Conservation (phyloP, 2,329 filamentous ascomycete genomes). For the Talaromyces piceae region DNA sequence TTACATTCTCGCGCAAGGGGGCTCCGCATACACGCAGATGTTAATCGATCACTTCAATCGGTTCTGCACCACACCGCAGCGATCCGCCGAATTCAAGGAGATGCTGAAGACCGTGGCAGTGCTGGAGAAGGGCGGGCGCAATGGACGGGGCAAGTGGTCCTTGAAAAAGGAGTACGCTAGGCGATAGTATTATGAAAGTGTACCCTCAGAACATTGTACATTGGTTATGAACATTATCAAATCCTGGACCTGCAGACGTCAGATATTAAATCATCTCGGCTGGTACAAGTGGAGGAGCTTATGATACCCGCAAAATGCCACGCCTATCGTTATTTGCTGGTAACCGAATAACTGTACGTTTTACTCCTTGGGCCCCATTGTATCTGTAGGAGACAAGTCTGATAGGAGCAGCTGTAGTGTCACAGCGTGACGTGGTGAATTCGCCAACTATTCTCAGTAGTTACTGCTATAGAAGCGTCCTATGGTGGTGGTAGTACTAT, state of each 20-base stretch:
- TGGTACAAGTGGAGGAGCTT: too few species aligned
- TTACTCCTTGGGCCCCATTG: too few species aligned
- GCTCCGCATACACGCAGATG: conserved; percentile 72
- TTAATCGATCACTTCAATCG: conserved; percentile 85
- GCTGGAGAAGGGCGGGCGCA: conserved; percentile 50
- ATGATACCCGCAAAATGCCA: not conserved
- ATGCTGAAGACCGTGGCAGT: conserved; percentile 70
- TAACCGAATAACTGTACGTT: too few species aligned
- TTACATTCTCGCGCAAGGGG: conserved; percentile 71
- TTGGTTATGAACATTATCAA: not conserved
- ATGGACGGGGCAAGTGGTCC: conserved; percentile 49
- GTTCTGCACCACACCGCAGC: conserved; percentile 61
- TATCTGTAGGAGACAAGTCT: too few species aligned
- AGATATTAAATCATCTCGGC: not conserved
- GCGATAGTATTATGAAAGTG: conserved; percentile 7
- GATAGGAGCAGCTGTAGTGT: too few species aligned
- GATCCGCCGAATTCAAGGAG: conserved; percentile 72
- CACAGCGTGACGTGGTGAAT: too few species aligned
- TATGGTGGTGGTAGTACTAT: too few species aligned
- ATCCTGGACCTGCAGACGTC: not conserved
- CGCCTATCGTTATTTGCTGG: not conserved
- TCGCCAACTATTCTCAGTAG: too few species aligned
- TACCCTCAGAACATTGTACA: too few species aligned
- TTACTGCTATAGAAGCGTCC: too few species aligned
- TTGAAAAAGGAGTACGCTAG: conserved; percentile 50